Conservation (phyloP, 208 protist genomes). For the Blechomonas ayalai region DNA sequence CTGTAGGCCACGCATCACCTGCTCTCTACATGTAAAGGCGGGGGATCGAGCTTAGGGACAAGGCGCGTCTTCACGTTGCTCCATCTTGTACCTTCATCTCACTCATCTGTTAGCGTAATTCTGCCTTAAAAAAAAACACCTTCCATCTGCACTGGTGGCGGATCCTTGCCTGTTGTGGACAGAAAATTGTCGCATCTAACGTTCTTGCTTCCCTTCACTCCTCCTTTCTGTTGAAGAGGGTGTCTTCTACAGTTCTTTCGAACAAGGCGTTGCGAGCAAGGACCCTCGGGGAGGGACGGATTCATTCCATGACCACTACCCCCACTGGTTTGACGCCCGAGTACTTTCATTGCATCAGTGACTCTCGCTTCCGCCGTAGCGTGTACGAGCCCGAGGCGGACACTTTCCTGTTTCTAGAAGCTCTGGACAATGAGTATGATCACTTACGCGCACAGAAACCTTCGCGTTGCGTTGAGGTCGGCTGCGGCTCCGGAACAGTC, state of each 20-base stretch:
- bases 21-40: too few relatives aligned
- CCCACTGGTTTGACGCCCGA: slow-evolving; percentile 69
- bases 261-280: neutral
- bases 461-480: slow-evolving; percentile 63
- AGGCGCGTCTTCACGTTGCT: too few relatives aligned
- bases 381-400: slow-evolving; percentile 90
- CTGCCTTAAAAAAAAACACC: too few relatives aligned
- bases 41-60: too few relatives aligned
- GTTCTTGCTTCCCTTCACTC: neutral
- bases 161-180: too few relatives aligned
- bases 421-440: slow-evolving; percentile 46
- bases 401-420: slow-evolving; percentile 81
- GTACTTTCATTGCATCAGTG: slow-evolving; percentile 79
- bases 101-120: too few relatives aligned
- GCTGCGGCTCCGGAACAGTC: slow-evolving; percentile 77
- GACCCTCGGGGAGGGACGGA: neutral
- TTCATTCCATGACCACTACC: slow-evolving; percentile 1
- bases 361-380: slow-evolving; percentile 45
- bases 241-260: neutral
- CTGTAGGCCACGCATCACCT: too few relatives aligned
- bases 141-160: too few relatives aligned
- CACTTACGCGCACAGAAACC: slow-evolving; percentile 27
- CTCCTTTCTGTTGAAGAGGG: neutral
- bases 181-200: too few relatives aligned
- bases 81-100: too few relatives aligned